Conservation (phyloP, 192 early-diverging fungal species). For the Coemansia sp. region DNA sequence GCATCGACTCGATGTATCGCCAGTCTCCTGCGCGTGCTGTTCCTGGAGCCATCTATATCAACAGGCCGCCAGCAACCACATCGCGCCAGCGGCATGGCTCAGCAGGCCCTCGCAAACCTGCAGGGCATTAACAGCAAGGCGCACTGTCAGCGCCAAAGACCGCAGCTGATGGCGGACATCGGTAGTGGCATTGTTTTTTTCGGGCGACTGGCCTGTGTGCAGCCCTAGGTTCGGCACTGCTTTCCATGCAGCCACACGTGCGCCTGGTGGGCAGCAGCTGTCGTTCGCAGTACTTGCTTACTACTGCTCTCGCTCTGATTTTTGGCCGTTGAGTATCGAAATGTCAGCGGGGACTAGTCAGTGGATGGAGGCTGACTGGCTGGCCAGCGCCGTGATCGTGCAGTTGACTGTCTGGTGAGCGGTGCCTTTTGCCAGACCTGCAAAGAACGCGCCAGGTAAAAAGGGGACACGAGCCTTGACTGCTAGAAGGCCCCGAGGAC, state of each 20-base stretch:
- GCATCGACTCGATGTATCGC: conserved; percentile 4
- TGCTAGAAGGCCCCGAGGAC: background rate
- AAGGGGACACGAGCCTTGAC: conserved; percentile 4
- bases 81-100: conserved; percentile 14
- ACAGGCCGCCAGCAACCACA: conserved; percentile 4
- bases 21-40: conserved; percentile 6
- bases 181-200: background rate
- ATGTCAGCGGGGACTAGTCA: background rate
- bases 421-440: background rate
- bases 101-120: background rate
- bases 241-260: conserved; percentile 2
- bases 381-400: background rate
- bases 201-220: background rate
- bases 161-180: background rate
- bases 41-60: conserved; percentile 31
- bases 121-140: background rate
- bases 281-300: background rate
- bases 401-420: background rate
- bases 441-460: background rate
- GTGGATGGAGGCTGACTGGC: background rate
- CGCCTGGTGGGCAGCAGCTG: background rate
- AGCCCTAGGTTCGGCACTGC: background rate
- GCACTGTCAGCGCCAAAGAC: background rate
- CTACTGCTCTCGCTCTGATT: background rate
- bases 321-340: background rate